Conservation (phyloP, 1,284 basidiomycete species). For the Caloboletus firmus region DNA sequence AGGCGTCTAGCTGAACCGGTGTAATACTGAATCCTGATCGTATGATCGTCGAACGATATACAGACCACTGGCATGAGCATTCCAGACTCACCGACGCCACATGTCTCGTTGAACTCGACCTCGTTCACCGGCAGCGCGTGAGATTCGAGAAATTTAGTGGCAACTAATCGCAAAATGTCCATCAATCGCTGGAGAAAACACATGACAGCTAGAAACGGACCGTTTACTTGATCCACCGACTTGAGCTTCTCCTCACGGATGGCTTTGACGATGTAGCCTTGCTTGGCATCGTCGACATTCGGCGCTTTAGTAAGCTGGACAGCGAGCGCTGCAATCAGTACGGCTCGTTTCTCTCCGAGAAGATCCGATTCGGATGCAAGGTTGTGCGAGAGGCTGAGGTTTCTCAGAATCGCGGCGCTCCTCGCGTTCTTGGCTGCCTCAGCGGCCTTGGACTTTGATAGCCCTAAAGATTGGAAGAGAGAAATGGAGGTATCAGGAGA, state of each 20-base stretch:
- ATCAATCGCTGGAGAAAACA: slow-evolving; percentile 1
- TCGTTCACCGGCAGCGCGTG: slow-evolving; percentile 65
- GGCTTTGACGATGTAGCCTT: slow-evolving; percentile 66
- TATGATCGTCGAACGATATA: not conserved
- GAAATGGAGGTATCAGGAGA: slow-evolving; percentile 37
- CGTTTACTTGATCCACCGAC: slow-evolving; percentile 84
- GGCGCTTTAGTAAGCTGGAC: slow-evolving; percentile 59
- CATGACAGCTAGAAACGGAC: slow-evolving; percentile 44
- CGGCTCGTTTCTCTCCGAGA: slow-evolving; percentile 81
- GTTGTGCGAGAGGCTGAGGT: slow-evolving; percentile 64
- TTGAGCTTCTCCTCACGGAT: slow-evolving; percentile 76
- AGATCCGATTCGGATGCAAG: slow-evolving; percentile 39
- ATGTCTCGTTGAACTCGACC: slow-evolving; percentile 75
- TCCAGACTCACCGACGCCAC: slow-evolving; percentile 80
- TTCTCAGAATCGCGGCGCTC: slow-evolving; percentile 68
- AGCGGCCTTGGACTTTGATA: slow-evolving; percentile 76
- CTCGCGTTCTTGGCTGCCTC: slow-evolving; percentile 84
- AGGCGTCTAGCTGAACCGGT: slow-evolving; percentile 61
- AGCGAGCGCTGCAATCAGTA: slow-evolving; percentile 70
- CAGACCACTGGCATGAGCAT: not conserved
- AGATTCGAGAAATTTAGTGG: slow-evolving; percentile 74
- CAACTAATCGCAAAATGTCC: slow-evolving; percentile 49
- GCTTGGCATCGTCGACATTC: slow-evolving; percentile 50
- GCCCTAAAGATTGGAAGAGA: slow-evolving; percentile 79
- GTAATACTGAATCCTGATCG: slow-evolving; percentile 77